These are phyloP conservation scores for Pugionium dolabratum DNA, from an alignment of 345 rosid genomes.

Conservation along the genomic window DNA sequence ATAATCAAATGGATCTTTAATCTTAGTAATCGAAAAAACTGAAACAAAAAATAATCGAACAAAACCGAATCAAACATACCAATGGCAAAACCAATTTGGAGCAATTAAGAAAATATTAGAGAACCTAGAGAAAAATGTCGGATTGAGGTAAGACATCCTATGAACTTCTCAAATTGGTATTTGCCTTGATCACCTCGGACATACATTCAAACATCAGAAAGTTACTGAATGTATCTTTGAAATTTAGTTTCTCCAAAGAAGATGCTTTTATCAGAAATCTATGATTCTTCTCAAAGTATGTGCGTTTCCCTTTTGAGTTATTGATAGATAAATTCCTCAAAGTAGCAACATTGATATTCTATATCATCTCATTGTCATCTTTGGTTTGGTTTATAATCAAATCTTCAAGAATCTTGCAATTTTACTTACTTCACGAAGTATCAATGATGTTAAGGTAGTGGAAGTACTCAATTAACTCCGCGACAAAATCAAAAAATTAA, in stretches of 20 bases:
- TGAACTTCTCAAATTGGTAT: too few relatives aligned
- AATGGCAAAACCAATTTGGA: too few relatives aligned
- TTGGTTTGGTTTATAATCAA: background rate
- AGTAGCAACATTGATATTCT: background rate
- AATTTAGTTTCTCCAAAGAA: background rate
- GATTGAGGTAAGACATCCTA: too few relatives aligned
- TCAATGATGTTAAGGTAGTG: constrained; percentile 14
- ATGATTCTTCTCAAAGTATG: background rate
- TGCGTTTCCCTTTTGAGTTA: background rate
- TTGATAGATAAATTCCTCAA: constrained; percentile 9
- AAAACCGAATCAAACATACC: too few relatives aligned
- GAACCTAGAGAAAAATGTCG: too few relatives aligned
- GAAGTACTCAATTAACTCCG: constrained; percentile 14
- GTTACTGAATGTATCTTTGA: background rate
- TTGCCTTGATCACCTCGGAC: too few relatives aligned
- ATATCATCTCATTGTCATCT: background rate
- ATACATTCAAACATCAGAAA: too few relatives aligned
- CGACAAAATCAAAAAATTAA: too few relatives aligned
- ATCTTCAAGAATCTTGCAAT: background rate
- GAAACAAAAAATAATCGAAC: too few relatives aligned
- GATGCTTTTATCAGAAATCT: constrained; percentile 18
- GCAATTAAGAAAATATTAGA: too few relatives aligned
- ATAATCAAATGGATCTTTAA: too few relatives aligned
- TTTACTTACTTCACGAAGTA: background rate
- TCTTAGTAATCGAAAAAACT: too few relatives aligned